Base-by-base conservation (phyloP, 192 early-diverging fungal genomes). In the Entophlyctis helioformis region DNA sequence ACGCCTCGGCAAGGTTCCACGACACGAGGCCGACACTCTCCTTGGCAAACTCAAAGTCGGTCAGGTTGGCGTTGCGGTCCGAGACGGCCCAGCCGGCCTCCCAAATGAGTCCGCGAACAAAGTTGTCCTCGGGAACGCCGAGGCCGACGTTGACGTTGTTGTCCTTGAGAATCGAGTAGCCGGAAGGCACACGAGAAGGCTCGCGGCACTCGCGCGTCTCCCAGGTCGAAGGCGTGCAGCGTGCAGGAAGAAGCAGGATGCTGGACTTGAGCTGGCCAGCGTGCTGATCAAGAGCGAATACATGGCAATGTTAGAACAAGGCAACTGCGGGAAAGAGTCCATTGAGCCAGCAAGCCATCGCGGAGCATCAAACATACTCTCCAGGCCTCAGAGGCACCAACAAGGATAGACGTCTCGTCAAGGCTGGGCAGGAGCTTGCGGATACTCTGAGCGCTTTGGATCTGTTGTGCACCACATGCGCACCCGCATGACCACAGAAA, bases 31-130 rank as follows among this genome's bases (percentile, higher is more conserved):
- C 78, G 24, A 87, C 67, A 1, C 82, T 82, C 20, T 86, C 77
- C 35, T 61, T 62, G 50, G 70, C 81, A 0, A 63, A 45, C 32
- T 41, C 46, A 11, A 38, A 39, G 12, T 58, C 23, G 19, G 16
- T 31, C 12, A 10, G 21, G 21, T 9, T 51, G 10, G 48, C 62
- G 33, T 72, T 72, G 12, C 21, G 59, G 4, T 53, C 27, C n/a
- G n/a, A n/a, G n/a, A n/a, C n/a, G 2, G 64, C 64, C 81, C 82
- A 85, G 5, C 81, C 86, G 21, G 86, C 86, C 59, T 83, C 83
- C 81, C 81, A 88, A 10, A 76, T 66, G 38, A 86, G 56, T 36
- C 79, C 74, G 39, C 81, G 74, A 2, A 70, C 67, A 49, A 66
- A 48, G n/a, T 74, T 67, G 44, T 65, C 66, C 36, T 48, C 49